Base-by-base conservation (phyloP, 129 eudicot species). In the Flaveria trinervia region DNA sequence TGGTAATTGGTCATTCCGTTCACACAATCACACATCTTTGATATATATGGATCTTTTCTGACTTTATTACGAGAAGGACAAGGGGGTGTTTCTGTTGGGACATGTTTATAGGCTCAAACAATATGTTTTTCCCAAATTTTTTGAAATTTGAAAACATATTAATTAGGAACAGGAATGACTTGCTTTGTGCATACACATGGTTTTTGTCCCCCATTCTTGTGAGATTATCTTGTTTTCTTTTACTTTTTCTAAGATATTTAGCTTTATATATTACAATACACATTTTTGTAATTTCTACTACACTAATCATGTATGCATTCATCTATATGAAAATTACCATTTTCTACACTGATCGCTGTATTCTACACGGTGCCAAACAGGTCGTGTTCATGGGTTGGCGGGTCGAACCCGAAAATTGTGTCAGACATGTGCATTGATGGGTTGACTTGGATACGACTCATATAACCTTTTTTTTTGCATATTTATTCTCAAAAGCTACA, bases 1-100 rank as follows among this genome's bases (percentile, higher is more conserved):
- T 74, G 99, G 99, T 94, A 87, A 84, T 22, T 22, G 16, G 1
- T 72, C 25, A 9, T 48, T 64, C 75, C 20, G 62, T 3, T 26
- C 74, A 50, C 17, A 1, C 48, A 4, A 36, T 36, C 41, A 13
- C 51, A 60, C 9, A 48, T 78, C 15, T 65, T 65, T 64, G 9
- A 44, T 25, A 16, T 75, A 2, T 57, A 46, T 18, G 17, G n/a
- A 59, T 78, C 17, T 44, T 56, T 60, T 25, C 69, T 26, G 11
- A 28, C 49, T 57, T 20, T 69, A 11, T 55, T 55, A 23, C 52
- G 57, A 52, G 59, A 16, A 77, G 20, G 52, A 33, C 45, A 9
- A 20, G 26, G 54, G 30, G 81, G 45, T 68, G 11, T 68, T 17
- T 61, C 41, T 65, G 46, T 30, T 14, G 1, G 46, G 13, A 16